Evolutionary conservation across 148 eudicot genomes (phyloP).

Genomic region (Nyssa sinensis): DNA sequence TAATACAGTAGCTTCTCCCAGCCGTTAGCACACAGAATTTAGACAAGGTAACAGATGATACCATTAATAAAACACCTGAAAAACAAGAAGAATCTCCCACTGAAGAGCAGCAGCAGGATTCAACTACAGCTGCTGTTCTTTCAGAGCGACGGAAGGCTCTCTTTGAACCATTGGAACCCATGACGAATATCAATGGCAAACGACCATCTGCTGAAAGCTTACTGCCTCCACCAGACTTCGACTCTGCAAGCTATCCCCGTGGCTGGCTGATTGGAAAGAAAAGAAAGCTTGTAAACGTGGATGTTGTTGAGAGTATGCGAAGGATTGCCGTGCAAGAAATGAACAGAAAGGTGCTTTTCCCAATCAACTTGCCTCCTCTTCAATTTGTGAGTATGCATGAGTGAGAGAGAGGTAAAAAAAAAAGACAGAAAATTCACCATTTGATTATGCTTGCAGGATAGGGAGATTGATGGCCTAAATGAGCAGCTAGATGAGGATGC

Average conservation of each 20-base stretch:
- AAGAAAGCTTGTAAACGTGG: conserved; percentile 91
- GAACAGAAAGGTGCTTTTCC: conserved; percentile 80
- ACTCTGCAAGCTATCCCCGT: conserved; percentile 70
- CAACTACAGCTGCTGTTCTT: conserved; percentile 41
- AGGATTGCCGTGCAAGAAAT: conserved; percentile 94
- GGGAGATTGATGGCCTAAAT: conserved; percentile 82
- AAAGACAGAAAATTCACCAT: too few relatives aligned
- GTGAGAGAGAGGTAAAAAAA: too few relatives aligned
- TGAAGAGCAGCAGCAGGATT: conserved; percentile 50
- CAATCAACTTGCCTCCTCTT: too few relatives aligned
- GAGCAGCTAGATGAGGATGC: conserved; percentile 91
- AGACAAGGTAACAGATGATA: conserved; percentile 35
- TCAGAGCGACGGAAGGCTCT: conserved; percentile 85
- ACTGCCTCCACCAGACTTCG: conserved; percentile 96
- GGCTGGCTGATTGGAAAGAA: conserved; percentile 97
- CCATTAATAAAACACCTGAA: conserved; percentile 40
- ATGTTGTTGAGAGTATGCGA: conserved; percentile 95
- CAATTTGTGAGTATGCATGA: too few relatives aligned
- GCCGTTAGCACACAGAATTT: conserved; percentile 46
- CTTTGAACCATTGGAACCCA: conserved; percentile 84
- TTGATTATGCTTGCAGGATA: conserved; percentile 51
- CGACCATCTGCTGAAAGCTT: conserved; percentile 78
- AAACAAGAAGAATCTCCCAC: conserved; percentile 38
- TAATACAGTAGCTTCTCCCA: conserved; percentile 33
- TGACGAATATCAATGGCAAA: conserved; percentile 43